A percentile compares a stretch with the other conserved stretches of the same genome.
Evolutionary conservation across 768 basidiomycete species (phyloP).

Genomic region (Aureoboletus auriporus): DNA sequence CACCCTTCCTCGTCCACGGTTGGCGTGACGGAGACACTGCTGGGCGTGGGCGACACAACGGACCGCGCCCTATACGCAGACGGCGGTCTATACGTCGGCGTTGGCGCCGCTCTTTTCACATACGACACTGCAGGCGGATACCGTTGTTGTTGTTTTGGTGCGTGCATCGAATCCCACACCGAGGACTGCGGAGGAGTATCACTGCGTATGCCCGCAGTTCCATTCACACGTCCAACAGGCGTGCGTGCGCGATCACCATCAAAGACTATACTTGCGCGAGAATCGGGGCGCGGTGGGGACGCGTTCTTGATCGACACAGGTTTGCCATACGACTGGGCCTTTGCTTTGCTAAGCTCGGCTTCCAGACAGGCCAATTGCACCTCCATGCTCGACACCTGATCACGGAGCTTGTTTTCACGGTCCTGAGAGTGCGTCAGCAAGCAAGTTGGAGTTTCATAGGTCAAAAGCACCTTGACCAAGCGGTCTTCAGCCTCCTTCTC

Average conservation of each 20-base stretch:
- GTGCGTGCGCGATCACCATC: constrained; percentile 47
- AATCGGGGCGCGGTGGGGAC: constrained; percentile 63
- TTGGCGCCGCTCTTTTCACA: constrained; percentile 17
- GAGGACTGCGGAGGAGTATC: constrained; percentile 51
- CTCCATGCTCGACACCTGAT: constrained; percentile 63
- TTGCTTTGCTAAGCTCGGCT: constrained; percentile 52
- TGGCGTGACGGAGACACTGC: constrained; percentile 67
- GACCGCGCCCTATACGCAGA: constrained; percentile 42
- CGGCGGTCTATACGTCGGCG: constrained; percentile 34
- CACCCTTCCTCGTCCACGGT: constrained; percentile 75
- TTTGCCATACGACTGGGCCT: constrained; percentile 39
- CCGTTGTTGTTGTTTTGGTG: constrained; percentile 33
- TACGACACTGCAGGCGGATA: constrained; percentile 16
- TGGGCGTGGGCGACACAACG: constrained; percentile 69
- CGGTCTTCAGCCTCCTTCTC: constrained; percentile 72
- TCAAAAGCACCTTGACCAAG: constrained; percentile 50
- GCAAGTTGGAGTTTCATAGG: background rate
- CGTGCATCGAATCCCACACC: constrained; percentile 73
- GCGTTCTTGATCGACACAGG: constrained; percentile 27
- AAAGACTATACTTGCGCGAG: constrained; percentile 65
- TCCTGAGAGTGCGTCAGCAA: constrained; percentile 43
- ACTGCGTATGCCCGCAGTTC: constrained; percentile 29
- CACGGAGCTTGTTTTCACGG: constrained; percentile 62
- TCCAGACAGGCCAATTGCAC: constrained; percentile 54
- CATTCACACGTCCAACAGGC: constrained; percentile 41